phyloP scores from a whole-genome alignment of 2,329 filamentous ascomycete species.

The Scytalidium sp. region DNA sequence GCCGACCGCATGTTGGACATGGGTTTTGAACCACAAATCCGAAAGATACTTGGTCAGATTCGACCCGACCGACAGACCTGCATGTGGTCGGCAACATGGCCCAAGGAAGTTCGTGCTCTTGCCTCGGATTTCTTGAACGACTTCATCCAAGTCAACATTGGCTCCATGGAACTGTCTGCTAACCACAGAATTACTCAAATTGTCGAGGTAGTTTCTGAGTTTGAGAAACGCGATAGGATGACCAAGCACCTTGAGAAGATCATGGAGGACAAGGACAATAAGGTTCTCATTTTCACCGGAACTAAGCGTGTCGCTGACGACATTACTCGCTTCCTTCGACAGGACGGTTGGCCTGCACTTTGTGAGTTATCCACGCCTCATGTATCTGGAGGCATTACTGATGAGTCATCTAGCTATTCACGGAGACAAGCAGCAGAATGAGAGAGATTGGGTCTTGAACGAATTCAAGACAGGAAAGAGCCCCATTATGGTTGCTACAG shows the following conservation, averaged over 20 bases:
- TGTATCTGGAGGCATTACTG: slow-evolving; percentile 43
- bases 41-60: slow-evolving; percentile 97
- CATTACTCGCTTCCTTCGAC: slow-evolving; percentile 94
- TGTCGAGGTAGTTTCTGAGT: slow-evolving; percentile 92
- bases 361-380: slow-evolving; percentile 64
- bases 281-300: slow-evolving; percentile 90
- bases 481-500: slow-evolving; percentile 99
- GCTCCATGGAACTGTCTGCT: slow-evolving; percentile 91
- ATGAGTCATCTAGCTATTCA: slow-evolving; percentile 72
- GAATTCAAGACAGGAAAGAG: slow-evolving; percentile 99
- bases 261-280: slow-evolving; percentile 95
- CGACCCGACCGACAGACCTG: slow-evolving; percentile 97
- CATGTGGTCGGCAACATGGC: slow-evolving; percentile 99
- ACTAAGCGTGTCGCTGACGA: slow-evolving; percentile 97
- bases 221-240: slow-evolving; percentile 97
- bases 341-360: slow-evolving; percentile 95
- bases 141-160: slow-evolving; percentile 99
- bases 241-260: slow-evolving; percentile 96
- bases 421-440: slow-evolving; percentile 98
- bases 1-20: slow-evolving; percentile 99
- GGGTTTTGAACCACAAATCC: slow-evolving; percentile 99
- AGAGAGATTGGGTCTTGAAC: slow-evolving; percentile 98
- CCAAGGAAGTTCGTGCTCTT: slow-evolving; percentile 93
- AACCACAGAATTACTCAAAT: slow-evolving; percentile 98
- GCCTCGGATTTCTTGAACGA: slow-evolving; percentile 88